phyloP scores from a whole-genome alignment of 139 green algal genomes.

The Axilococcus clingmanii region DNA sequence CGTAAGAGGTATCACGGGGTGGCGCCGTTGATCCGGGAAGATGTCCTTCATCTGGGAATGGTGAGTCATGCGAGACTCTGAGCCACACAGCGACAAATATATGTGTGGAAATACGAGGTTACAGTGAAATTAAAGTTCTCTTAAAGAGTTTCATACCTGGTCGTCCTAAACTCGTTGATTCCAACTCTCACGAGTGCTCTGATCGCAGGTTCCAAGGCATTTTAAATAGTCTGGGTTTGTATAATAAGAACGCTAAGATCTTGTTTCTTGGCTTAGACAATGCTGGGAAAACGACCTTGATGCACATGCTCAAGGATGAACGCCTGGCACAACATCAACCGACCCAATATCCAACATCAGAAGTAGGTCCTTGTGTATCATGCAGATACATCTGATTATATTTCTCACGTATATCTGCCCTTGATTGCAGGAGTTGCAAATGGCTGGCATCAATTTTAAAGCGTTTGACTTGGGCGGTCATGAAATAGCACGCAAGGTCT shows the following conservation, averaged over 20 bases:
- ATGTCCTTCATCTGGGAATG: no score
- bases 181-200: no score
- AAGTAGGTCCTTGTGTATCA: slow-evolving; percentile 36
- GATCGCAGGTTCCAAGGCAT: slow-evolving; percentile 79
- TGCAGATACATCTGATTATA: background rate
- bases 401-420: no score
- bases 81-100: no score
- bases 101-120: no score
- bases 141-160: no score
- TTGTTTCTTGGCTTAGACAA: slow-evolving; percentile 98
- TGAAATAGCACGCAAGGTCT: slow-evolving; percentile 94
- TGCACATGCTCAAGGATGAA: slow-evolving; percentile 99
- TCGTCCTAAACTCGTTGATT: no score
- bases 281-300: slow-evolving; percentile 97
- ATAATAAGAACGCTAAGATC: slow-evolving; percentile 99
- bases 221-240: slow-evolving; percentile 87
- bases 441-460: slow-evolving; percentile 98
- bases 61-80: no score
- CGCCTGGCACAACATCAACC: slow-evolving; percentile 93
- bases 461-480: slow-evolving; percentile 98
- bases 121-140: no score
- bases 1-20: no score
- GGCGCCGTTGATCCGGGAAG: no score
- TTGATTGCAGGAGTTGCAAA: slow-evolving; percentile 87
- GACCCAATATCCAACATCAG: slow-evolving; percentile 95